A percentile compares a stretch with the other conserved stretches of the same genome.
These are phyloP conservation scores for Xerocomellus intermedius DNA, from an alignment of 768 basidiomycete genomes.

Conservation along the genomic window DNA sequence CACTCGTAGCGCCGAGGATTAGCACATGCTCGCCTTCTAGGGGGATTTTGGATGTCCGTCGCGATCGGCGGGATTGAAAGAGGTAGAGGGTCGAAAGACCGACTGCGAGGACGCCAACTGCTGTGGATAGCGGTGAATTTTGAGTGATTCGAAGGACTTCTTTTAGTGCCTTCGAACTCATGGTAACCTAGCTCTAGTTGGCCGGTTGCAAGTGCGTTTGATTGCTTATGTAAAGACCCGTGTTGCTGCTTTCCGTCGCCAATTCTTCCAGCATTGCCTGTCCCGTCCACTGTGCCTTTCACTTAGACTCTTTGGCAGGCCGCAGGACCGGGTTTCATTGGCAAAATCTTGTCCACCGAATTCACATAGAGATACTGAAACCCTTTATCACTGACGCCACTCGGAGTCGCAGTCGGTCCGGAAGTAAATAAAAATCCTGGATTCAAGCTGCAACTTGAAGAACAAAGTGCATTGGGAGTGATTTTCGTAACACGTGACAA, in stretches of 20 bases:
- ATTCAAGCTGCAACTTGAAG: too few species aligned
- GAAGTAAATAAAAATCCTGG: too few species aligned
- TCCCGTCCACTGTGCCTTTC: neutral
- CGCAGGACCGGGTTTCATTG: neutral
- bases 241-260: neutral
- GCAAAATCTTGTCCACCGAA: neutral
- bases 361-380: neutral
- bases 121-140: conserved; percentile 5
- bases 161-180: conserved; percentile 9
- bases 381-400: neutral
- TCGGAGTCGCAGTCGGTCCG: too few species aligned
- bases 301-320: neutral
- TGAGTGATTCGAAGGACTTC: conserved; percentile 1
- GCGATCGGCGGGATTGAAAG: conserved; percentile 13
- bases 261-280: neutral
- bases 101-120: conserved; percentile 12
- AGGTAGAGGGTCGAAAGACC: conserved; percentile 21
- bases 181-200: neutral
- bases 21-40: conserved; percentile 66
- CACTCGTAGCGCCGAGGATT: conserved; percentile 80
- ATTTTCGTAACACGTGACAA: conserved; percentile 30
- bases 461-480: conserved; percentile 4
- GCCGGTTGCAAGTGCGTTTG: neutral
- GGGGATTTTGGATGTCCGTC: conserved; percentile 38
- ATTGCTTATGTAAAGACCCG: conserved; percentile 7